Conservation (phyloP, 2,329 filamentous ascomycete species). For the Beauveria scarabaeidicola region DNA sequence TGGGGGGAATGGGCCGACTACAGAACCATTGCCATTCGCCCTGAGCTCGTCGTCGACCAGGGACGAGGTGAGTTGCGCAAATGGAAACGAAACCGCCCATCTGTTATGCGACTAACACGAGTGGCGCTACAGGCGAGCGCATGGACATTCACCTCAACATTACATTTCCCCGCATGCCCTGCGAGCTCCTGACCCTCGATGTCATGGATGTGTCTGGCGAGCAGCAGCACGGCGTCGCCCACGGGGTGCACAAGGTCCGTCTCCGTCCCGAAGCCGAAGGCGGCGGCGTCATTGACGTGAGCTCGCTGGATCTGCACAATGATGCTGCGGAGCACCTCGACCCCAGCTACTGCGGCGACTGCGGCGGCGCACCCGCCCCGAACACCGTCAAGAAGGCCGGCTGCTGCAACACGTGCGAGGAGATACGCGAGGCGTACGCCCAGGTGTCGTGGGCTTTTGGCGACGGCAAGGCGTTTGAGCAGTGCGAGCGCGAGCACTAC, state of each 20-base stretch:
- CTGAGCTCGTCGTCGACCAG: conserved; percentile 93
- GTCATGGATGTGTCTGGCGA: conserved; percentile 99
- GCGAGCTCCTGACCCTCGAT: conserved; percentile 90
- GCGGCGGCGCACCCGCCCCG: conserved; percentile 77
- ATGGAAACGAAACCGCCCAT: neutral
- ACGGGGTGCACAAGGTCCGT: conserved; percentile 87
- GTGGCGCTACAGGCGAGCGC: conserved; percentile 62
- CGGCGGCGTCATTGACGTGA: conserved; percentile 63
- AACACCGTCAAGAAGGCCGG: conserved; percentile 65
- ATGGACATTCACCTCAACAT: conserved; percentile 99
- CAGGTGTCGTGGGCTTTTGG: conserved; percentile 88
- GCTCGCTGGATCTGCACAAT: conserved; percentile 56
- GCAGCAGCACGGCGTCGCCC: conserved; percentile 87
- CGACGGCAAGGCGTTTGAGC: conserved; percentile 82
- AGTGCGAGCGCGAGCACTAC: conserved; percentile 93
- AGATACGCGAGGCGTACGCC: conserved; percentile 92
- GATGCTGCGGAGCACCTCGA: conserved; percentile 70
- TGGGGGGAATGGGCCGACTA: conserved; percentile 98
- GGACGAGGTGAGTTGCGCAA: conserved; percentile 60
- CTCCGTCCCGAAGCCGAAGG: conserved; percentile 65
- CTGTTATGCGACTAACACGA: conserved; percentile 16
- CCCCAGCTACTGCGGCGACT: conserved; percentile 85
- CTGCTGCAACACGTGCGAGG: conserved; percentile 95
- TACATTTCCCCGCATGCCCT: conserved; percentile 87
- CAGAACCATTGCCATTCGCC: conserved; percentile 73